Conservation (phyloP, 2,329 filamentous ascomycete genomes). For the Alternaria brassicae region DNA sequence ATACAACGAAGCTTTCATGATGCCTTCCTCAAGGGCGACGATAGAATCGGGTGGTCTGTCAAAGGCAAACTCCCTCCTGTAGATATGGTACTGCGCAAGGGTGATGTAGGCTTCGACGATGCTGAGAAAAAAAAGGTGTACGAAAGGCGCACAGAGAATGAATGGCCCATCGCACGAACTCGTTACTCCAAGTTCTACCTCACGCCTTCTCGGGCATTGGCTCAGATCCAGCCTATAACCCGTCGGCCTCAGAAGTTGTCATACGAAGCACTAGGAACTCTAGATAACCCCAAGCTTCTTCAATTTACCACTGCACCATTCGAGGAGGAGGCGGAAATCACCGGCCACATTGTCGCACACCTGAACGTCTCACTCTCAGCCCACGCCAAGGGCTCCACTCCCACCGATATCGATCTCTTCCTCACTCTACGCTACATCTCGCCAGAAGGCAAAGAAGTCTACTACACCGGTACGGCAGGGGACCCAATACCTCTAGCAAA, state of each 20-base stretch:
- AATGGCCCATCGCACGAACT: constrained; percentile 73
- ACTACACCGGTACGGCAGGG: constrained; percentile 71
- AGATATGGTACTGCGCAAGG: constrained; percentile 67
- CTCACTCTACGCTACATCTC: constrained; percentile 66
- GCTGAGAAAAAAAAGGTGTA: constrained; percentile 66
- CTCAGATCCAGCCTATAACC: constrained; percentile 39
- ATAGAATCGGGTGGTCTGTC: constrained; percentile 66
- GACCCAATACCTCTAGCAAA: constrained; percentile 69
- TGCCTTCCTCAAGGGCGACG: constrained; percentile 73
- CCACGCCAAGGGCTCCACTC: constrained; percentile 49
- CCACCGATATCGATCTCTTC: constrained; percentile 69
- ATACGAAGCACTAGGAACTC: constrained; percentile 66
- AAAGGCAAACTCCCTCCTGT: constrained; percentile 67
- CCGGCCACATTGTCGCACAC: constrained; percentile 70
- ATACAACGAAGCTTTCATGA: constrained; percentile 72
- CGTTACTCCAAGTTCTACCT: constrained; percentile 69
- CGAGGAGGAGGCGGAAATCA: constrained; percentile 71
- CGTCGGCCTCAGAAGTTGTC: constrained; percentile 56
- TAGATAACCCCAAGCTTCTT: constrained; percentile 62
- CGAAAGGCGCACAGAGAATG: constrained; percentile 62
- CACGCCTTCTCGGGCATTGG: constrained; percentile 56
- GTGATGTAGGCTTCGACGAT: constrained; percentile 72
- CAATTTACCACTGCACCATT: constrained; percentile 67
- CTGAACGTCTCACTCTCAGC: constrained; percentile 66
- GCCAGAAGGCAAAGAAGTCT: constrained; percentile 62